Base-by-base conservation (phyloP, 2,329 filamentous ascomycete species). In the Exophiala sideris region DNA sequence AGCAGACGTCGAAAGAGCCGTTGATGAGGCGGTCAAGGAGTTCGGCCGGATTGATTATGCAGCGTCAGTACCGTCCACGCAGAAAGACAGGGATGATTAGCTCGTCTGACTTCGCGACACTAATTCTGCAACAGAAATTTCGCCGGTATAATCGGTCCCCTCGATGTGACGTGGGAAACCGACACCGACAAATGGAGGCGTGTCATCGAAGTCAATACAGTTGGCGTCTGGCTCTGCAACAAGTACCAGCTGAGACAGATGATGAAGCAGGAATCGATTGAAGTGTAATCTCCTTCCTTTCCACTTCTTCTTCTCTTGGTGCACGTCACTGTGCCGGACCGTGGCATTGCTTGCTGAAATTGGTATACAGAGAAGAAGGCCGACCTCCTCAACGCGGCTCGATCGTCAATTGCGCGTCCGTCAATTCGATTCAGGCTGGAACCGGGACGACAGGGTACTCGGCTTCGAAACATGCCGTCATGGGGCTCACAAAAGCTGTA, bases 181-280 rank as follows among this genome's bases (percentile, higher is more conserved):
- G 40, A 44, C 12, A 89, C 95, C 75, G 85, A 83, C 64, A 91
- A 96, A 76, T 96, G 91, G 91, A 89, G 96, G 66, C 76, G 94
- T 61, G 96, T 91, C 3, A 89, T 95, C 58, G 85, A 84, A 69
- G 94, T 96, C 78, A 96, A 96, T 73, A 91, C 96, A 71, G 95
- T 96, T 82, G 91, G 91, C 38, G 91, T 96, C 12, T 96, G 91
- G 91, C 95, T 84, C 70, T 91, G 91, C 58, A 87, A 85, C 80
- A 96, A 96, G 79, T 88, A 96, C 71, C 89, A 91, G 6, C 84
- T 96, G 35, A 47, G 24, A 35, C 54, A 58, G 46, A 59, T 59
- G 59, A 52, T 57, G 45, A 57, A 61, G 51, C 59, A 61, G 45
- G 57, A 61, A 10, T 44, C 48, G 10, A 46, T 59, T 10, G 53